Percentiles rank a stretch among this genome's conserved stretches.
phyloP scores from a whole-genome alignment of 108 stramenopile species.

The Skeletonema grethae region DNA sequence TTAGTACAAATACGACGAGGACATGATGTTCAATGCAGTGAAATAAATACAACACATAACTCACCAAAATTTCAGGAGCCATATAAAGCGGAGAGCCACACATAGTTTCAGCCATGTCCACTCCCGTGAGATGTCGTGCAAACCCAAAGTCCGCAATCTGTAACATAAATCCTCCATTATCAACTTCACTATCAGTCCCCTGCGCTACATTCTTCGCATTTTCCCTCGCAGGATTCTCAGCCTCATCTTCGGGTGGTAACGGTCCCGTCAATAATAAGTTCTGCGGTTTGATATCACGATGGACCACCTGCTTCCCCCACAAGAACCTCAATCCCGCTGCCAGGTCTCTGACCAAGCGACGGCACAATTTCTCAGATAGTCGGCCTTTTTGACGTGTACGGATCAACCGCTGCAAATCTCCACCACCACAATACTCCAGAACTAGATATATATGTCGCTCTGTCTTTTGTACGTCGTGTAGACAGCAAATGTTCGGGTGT shows the following conservation, averaged over 20 bases:
- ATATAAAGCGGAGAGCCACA: conserved; percentile 98
- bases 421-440: conserved; percentile 96
- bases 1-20: not conserved
- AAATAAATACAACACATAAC: not conserved
- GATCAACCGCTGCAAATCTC: conserved; percentile 91
- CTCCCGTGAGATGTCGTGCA: conserved; percentile 89
- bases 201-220: conserved; percentile 32
- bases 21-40: not conserved
- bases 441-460: conserved; percentile 89
- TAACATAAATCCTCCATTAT: conserved; percentile 57
- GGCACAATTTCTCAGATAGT: conserved; percentile 78
- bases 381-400: conserved; percentile 69
- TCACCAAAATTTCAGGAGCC: conserved; percentile 93
- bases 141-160: conserved; percentile 99
- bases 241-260: conserved; percentile 64
- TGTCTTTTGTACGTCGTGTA: conserved; percentile 88
- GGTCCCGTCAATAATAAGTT: conserved; percentile 91
- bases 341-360: conserved; percentile 91
- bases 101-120: conserved; percentile 95
- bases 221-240: conserved; percentile 59
- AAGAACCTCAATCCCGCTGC: conserved; percentile 88
- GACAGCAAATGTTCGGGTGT: conserved; percentile 91
- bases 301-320: conserved; percentile 85
- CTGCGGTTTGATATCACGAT: conserved; percentile 97
- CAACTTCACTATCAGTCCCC: conserved; percentile 27